Evolutionary conservation across 2,329 filamentous ascomycete species (phyloP).

Genomic region (Talaromyces piceae): DNA sequence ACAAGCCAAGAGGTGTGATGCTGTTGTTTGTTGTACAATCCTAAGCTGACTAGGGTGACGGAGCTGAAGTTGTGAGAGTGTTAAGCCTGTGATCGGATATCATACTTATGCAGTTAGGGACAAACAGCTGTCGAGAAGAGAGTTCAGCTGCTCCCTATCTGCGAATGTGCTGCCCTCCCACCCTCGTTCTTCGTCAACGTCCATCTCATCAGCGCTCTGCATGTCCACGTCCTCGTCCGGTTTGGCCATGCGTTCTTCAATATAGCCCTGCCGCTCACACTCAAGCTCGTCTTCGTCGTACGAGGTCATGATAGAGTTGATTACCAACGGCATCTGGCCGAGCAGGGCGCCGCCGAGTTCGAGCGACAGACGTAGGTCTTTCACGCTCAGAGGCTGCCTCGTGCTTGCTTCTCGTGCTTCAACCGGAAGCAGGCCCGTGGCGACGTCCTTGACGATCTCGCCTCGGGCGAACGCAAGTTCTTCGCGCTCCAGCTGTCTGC

Average conservation of each 20-base stretch:
- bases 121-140: constrained; percentile 35
- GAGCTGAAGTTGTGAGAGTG: constrained; percentile 5
- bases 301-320: constrained; percentile 60
- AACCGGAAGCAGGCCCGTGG: constrained; percentile 66
- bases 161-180: constrained; percentile 32
- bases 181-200: constrained; percentile 31
- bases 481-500: constrained; percentile 64
- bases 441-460: constrained; percentile 63
- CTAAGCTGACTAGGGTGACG: too few species aligned
- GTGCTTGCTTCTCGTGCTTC: constrained; percentile 70
- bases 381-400: constrained; percentile 64
- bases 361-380: constrained; percentile 69
- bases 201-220: constrained; percentile 29
- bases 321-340: constrained; percentile 68
- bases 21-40: too few species aligned
- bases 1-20: too few species aligned
- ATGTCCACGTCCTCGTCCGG: constrained; percentile 13
- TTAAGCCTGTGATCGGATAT: constrained; percentile 1
- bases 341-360: constrained; percentile 69
- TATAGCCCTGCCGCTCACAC: constrained; percentile 29
- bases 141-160: constrained; percentile 31
- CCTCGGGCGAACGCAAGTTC: constrained; percentile 67
- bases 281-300: constrained; percentile 73
- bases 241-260: constrained; percentile 13
- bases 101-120: constrained; percentile 31